Percentiles rank a stretch among this genome's conserved stretches.
phyloP scores from a whole-genome alignment of 73 alveolate genomes.

The Stentor roeselii region DNA sequence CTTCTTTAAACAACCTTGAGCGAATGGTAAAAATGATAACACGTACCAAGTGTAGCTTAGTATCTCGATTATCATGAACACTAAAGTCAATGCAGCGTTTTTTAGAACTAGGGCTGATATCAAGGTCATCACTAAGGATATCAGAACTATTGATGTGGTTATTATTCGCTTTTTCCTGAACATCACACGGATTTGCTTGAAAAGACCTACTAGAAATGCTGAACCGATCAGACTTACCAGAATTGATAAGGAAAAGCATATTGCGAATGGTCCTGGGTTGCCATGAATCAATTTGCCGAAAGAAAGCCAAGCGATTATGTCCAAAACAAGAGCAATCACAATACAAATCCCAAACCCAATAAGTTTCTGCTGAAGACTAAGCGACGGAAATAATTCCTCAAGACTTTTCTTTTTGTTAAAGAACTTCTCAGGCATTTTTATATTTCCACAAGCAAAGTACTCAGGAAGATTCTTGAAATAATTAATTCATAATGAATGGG shows the following conservation, averaged over 20 bases:
- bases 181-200: not conserved
- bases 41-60: not conserved
- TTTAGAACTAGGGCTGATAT: conserved; percentile 12
- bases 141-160: not conserved
- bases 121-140: conserved; percentile 1
- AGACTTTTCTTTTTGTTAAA: not conserved
- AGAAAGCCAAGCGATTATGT: conserved; percentile 6
- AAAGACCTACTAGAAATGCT: conserved; percentile 12
- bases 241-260: conserved; percentile 2
- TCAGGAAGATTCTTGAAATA: too few species aligned
- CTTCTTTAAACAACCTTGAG: not conserved
- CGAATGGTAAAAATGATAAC: conserved; percentile 1
- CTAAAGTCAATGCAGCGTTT: conserved; percentile 17
- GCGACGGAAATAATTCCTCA: conserved; percentile 18
- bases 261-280: not conserved
- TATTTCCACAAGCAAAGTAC: not conserved
- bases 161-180: not conserved
- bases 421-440: not conserved
- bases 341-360: conserved; percentile 18
- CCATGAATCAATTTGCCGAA: conserved; percentile 2
- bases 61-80: not conserved
- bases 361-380: conserved; percentile 13
- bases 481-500: too few species aligned
- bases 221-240: not conserved
- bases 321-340: not conserved